Conservation (phyloP, 306 rosid genomes). For the Pterocarpus santalinus region DNA sequence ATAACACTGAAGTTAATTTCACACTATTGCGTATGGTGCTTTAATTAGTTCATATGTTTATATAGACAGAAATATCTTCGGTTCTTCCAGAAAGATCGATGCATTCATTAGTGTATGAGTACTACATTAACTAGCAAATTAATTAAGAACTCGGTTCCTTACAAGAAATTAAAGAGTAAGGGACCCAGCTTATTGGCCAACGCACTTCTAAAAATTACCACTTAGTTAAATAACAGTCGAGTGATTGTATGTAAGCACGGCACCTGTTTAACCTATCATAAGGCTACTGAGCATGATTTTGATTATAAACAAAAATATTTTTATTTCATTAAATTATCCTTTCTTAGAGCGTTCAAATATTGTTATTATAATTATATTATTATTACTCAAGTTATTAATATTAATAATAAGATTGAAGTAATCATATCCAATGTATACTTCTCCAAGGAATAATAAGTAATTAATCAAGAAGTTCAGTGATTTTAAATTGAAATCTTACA, state of each 20-base stretch:
- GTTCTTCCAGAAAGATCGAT: slow-evolving; percentile 21
- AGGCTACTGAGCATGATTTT: not conserved
- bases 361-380: too few species aligned
- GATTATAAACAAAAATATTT: not conserved
- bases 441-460: too few species aligned
- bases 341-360: too few species aligned
- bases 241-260: not conserved
- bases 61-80: slow-evolving; percentile 27
- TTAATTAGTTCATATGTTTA: slow-evolving; percentile 24
- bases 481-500: too few species aligned
- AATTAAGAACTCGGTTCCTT: slow-evolving; percentile 29
- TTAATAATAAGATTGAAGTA: too few species aligned
- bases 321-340: too few species aligned
- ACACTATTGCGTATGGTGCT: slow-evolving; percentile 7
- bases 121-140: slow-evolving; percentile 37
- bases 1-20: not conserved
- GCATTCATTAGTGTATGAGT: slow-evolving; percentile 8
- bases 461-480: too few species aligned
- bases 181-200: slow-evolving; percentile 5
- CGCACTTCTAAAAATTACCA: not conserved
- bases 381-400: too few species aligned
- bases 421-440: too few species aligned
- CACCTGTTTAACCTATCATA: not conserved
- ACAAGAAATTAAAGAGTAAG: slow-evolving; percentile 1
- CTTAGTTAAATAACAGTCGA: not conserved